Evolutionary conservation across 2,329 filamentous ascomycete species (phyloP), one percentile per base, ranked within the genome.

Genomic region (Alternaria burnsii): DNA sequence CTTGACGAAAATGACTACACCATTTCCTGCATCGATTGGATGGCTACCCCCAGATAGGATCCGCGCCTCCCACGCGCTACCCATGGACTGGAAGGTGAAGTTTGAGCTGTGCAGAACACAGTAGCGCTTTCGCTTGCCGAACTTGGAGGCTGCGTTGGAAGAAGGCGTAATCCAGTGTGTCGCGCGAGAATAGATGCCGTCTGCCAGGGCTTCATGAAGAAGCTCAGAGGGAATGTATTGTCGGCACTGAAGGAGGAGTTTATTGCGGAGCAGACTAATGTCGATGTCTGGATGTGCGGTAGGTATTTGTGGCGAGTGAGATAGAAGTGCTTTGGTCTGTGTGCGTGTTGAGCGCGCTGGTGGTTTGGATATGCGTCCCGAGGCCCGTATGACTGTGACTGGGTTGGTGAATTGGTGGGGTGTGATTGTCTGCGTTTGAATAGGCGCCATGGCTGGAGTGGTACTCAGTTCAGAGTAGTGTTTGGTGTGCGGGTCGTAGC

Each of bases 351-450:
- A 67, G 18, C 66, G 63, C 28, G 66, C 53, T 34, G 64, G 55
- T 14, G 70, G 66, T 52, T 68, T 72, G 41, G 63, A 62, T 52
- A 62, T 53, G 46, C 68, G 66, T 41, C 63, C 63, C 4, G 67
- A 67, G n/a, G 61, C 54, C 46, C 62, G 57, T 28, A 71, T 59
- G 42, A 71, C 65, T 54, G 63, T 66, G 53, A 64, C 53, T 34
- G 67, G 66, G 58, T 61, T 72, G 60, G 56, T 54, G 59, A 70
- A 63, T 30, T 67, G 64, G 58, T 63, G 64, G 50, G 64, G 61
- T 43, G 63, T 61, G 46, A 71, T 69, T n/a, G 68, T 71, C 53
- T 71, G 69, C n/a, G 68, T 71, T 55, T 71, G 68, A 28, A 70
- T 64, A n/a, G 68, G 67, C 30, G 68, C 68, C 69, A 71, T 71